phyloP scores from a whole-genome alignment of 805 yeast species.

The Yarrowia porcina region DNA sequence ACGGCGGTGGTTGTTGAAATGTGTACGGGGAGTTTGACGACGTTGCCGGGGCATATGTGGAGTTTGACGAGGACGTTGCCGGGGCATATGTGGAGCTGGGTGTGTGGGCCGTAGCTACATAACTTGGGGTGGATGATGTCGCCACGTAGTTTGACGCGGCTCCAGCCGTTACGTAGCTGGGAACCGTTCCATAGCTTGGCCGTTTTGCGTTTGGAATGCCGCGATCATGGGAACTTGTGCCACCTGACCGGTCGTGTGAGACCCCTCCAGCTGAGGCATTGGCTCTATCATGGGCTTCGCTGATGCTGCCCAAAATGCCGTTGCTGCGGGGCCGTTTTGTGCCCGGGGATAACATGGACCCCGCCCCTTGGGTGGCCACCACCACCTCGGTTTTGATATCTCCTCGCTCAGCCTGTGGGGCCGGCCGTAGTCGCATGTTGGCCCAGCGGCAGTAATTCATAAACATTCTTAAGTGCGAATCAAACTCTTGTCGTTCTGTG shows the following conservation, averaged over 20 bases:
- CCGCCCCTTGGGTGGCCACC: background rate
- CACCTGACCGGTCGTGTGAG: background rate
- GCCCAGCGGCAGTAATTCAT: slow-evolving; percentile 26
- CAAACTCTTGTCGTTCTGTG: slow-evolving; percentile 34
- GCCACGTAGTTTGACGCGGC: background rate
- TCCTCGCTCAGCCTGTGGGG: slow-evolving; percentile 14
- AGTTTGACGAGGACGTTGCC: background rate
- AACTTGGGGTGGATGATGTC: background rate
- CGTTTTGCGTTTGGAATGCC: background rate
- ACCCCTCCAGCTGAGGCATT: background rate
- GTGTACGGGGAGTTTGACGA: background rate
- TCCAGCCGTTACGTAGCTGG: background rate
- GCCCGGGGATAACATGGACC: background rate
- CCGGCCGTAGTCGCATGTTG: slow-evolving; percentile 19
- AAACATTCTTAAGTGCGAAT: slow-evolving; percentile 32
- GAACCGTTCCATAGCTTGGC: background rate
- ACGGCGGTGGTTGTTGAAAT: background rate
- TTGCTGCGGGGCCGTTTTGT: background rate
- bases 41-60: background rate
- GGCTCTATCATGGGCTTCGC: slow-evolving; percentile 5
- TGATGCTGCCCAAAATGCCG: background rate
- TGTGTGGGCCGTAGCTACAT: background rate
- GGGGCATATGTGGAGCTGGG: background rate
- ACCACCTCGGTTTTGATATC: slow-evolving; percentile 15
- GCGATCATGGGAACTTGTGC: background rate